Evolutionary conservation across 768 basidiomycete species (phyloP).

Genomic region (Dentipellis fragilis): DNA sequence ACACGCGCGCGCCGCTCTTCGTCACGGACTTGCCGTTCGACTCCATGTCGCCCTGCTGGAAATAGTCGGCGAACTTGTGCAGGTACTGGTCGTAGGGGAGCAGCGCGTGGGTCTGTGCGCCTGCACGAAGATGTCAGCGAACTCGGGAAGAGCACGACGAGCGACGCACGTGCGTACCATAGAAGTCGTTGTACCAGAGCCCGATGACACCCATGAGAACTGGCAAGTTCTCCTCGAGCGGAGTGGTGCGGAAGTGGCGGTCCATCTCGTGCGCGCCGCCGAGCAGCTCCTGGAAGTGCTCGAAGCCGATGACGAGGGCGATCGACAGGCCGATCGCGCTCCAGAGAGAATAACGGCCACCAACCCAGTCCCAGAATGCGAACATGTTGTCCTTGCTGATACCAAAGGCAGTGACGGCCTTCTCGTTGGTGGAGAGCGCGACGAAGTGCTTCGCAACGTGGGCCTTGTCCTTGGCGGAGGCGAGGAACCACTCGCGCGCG

Average conservation of each 20-base stretch:
- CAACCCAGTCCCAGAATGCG: conserved; percentile 99
- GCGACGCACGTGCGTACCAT: conserved; percentile 31
- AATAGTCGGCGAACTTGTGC: conserved; percentile 99
- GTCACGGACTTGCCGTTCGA: conserved; percentile 97
- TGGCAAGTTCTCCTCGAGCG: conserved; percentile 84
- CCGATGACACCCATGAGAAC: conserved; percentile 84
- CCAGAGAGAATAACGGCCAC: conserved; percentile 97
- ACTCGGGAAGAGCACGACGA: background rate
- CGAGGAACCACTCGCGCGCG: conserved; percentile 91
- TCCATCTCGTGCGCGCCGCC: conserved; percentile 97
- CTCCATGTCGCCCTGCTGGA: conserved; percentile 99
- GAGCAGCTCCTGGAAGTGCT: conserved; percentile 86
- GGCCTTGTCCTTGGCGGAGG: conserved; percentile 68
- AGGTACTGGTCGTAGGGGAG: conserved; percentile 98
- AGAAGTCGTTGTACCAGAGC: conserved; percentile 99
- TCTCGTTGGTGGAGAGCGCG: conserved; percentile 92
- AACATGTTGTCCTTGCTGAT: conserved; percentile 94
- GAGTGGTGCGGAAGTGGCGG: conserved; percentile 86
- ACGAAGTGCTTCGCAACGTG: conserved; percentile 99
- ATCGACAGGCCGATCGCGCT: conserved; percentile 96
- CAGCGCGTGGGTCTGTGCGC: conserved; percentile 89
- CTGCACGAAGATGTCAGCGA: background rate
- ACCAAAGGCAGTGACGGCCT: conserved; percentile 88
- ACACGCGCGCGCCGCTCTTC: conserved; percentile 83
- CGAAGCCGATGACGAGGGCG: conserved; percentile 85